Base-by-base conservation (phyloP, 345 rosid genomes). In the Trapa incisa region DNA sequence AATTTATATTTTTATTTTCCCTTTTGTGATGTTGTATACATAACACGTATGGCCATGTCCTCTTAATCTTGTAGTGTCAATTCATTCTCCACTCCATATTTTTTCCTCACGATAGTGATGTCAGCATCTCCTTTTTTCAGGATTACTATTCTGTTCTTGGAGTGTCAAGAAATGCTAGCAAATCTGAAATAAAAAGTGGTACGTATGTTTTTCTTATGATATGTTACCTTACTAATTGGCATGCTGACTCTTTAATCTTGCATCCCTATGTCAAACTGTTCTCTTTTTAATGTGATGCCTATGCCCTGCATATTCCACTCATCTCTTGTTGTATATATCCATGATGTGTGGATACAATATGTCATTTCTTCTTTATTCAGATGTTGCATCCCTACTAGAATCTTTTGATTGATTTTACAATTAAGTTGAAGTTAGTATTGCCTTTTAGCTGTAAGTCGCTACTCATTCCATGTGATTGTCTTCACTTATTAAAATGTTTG, bases 121-220 rank as follows among this genome's bases (percentile, higher is more conserved):
- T 47, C 35, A 38, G 64, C 38, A 39, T 72, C 48, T 65, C n/a
- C 64, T 65, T 14, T 22, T 77, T 67, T 52, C 87, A 93, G 98
- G 97, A 93, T 79, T 93, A 50, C 69, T 93, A 93, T 85, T 83
- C 98, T 69, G 83, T 88, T 11, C 97, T 93, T 68, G 96, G 97
- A 63, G 96, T 93, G 52, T 93, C 98, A 35, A 93, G 79, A 80
- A 90, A 65, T 79, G 84, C 97, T 67, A 90, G 81, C 80, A 93
- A 93, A 88, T 69, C 98, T 73, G 98, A 93, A 72, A 93, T 93
- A 68, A 93, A 93, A 84, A 93, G 90, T 14, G 89, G 98, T 93
- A 83, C 13, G 87, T 63, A n/a, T 17, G 43, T 39, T 56, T 35
- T 66, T 73, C 47, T 7, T 47, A 63, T 64, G 12, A 3, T 37